Base-by-base conservation (phyloP, 2,329 filamentous ascomycete genomes). In the Westerdykella ornata region DNA sequence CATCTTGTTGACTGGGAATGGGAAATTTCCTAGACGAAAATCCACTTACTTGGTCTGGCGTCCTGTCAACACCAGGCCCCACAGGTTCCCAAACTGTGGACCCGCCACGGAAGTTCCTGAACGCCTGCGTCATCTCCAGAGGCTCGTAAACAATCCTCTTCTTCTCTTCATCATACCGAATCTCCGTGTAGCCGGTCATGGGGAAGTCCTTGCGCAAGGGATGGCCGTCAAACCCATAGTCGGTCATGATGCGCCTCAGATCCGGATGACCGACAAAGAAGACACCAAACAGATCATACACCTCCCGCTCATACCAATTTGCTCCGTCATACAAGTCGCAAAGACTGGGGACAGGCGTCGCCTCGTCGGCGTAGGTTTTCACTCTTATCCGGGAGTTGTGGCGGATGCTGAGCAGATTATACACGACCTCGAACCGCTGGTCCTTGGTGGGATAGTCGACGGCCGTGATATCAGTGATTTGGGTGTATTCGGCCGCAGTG, bases 91-190 rank as follows among this genome's bases (percentile, higher is more conserved):
- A 85, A 31, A 73, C 66, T 37, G 67, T 60, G 37, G 48, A 77
- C 52, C 88, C 88, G 47, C 89, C 88, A 72, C 96, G 89, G 63
- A 98, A 98, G 74, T 98, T 97, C 57, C 92, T 82, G 81, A 94
- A 98, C 6, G 94, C 92, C 71, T 98, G 92, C 12, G 92, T 97
- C 69, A 98, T 78, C 74, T 98, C 92, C 37, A 98, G 76, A 31
- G 94, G 92, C 76, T 98, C 94, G 22, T 94, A 90, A 46, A 98
- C 90, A 64, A 98, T 96, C 48, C 92, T 81, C 81, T 98, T 98
- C 85, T 96, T 98, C 78, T 98, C 94, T 72, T 98, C 92, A 56
- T 98, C 92, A 65, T 94, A 98, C 62, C 92, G 80, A 54, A 98
- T 84, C 74, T 98, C 94, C 26, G 92, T 98, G 74, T 98, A 98